A percentile compares a stretch with the other conserved stretches of the same genome.
These are phyloP conservation scores for Tetrahymena elliotti DNA, from an alignment of 73 alveolate genomes.

Conservation along the genomic window DNA sequence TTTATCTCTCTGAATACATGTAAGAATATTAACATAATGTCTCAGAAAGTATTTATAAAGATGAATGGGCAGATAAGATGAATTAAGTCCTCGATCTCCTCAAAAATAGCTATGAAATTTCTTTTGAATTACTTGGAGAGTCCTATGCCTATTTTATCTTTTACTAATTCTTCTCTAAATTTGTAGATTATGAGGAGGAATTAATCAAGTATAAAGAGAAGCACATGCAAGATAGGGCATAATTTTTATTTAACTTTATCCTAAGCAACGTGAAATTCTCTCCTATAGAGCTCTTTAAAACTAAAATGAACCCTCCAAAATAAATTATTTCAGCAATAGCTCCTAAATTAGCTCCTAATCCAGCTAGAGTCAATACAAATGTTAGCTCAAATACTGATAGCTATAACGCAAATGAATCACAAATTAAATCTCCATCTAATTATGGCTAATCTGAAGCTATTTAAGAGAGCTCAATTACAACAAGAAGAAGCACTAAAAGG, in stretches of 20 bases:
- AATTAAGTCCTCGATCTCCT: neutral
- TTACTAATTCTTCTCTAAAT: neutral
- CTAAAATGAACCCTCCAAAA: neutral
- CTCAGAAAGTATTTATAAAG: neutral
- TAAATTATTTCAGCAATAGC: neutral
- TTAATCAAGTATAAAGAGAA: neutral
- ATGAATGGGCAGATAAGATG: neutral
- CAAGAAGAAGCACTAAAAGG: neutral
- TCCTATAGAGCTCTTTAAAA: neutral
- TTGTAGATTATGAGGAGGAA: neutral
- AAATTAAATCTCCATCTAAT: neutral
- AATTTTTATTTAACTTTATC: neutral
- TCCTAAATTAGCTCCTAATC: neutral
- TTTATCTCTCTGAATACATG: neutral
- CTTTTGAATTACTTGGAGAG: neutral
- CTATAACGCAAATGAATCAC: neutral
- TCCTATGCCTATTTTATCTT: neutral
- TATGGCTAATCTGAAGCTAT: neutral
- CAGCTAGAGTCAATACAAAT: neutral
- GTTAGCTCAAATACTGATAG: neutral
- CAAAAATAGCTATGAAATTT: neutral
- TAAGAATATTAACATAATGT: neutral
- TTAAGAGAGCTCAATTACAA: neutral
- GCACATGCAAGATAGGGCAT: neutral
- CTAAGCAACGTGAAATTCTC: neutral